Evolutionary conservation across 495 filamentous ascomycete genomes (phyloP).

Genomic region (Massariosphaeria phaeospora): DNA sequence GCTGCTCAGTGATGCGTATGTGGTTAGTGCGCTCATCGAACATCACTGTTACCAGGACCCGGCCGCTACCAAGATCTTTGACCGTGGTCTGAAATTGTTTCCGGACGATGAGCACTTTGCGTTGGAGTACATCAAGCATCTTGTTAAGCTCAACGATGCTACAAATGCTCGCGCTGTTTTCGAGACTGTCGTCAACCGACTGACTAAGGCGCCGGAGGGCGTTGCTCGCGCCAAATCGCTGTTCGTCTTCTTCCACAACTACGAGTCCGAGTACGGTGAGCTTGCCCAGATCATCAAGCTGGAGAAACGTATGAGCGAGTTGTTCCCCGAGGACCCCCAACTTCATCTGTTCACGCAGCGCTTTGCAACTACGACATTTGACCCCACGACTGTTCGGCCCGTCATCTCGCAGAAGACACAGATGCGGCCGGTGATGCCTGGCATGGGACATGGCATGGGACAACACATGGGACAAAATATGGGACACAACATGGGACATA

Average conservation of each 20-base stretch:
- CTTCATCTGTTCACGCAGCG: constrained; percentile 70
- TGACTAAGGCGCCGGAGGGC: constrained; percentile 66
- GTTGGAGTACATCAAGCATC: constrained; percentile 89
- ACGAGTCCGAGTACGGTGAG: constrained; percentile 92
- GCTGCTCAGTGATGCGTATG: constrained; percentile 88
- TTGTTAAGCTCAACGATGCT: constrained; percentile 83
- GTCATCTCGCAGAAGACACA: constrained; percentile 77
- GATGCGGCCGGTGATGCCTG: constrained; percentile 57
- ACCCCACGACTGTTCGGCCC: constrained; percentile 72
- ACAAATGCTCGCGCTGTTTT: constrained; percentile 93
- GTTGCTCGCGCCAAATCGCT: constrained; percentile 73
- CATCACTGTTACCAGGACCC: constrained; percentile 92
- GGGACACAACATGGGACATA: too few species aligned
- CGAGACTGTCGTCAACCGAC: constrained; percentile 78
- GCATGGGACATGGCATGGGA: too few species aligned
- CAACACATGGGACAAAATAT: too few species aligned
- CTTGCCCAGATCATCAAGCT: constrained; percentile 80
- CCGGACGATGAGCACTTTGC: constrained; percentile 88
- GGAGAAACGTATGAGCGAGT: constrained; percentile 84
- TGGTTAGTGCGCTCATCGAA: constrained; percentile 85
- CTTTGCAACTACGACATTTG: constrained; percentile 61
- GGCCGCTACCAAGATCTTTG: constrained; percentile 88
- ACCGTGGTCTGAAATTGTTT: constrained; percentile 85
- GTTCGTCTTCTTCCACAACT: constrained; percentile 85
- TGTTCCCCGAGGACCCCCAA: constrained; percentile 81